Conservation (phyloP, 225 moss, liverwort and hornwort species). For the Physcomitrellopsis africana region DNA sequence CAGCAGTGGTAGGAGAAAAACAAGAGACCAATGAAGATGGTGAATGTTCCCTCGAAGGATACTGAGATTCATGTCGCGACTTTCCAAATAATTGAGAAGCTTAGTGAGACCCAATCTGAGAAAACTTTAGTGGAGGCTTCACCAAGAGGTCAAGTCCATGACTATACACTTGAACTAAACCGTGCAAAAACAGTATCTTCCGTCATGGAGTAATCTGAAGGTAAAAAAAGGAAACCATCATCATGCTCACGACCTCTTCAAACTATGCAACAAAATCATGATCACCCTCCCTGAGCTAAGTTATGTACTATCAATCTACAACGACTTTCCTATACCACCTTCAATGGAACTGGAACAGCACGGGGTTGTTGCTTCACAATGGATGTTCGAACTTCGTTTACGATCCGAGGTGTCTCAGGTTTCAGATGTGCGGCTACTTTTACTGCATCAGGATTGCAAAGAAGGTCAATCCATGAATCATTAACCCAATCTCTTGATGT, state of each 20-base stretch:
- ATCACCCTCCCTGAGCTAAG: background rate
- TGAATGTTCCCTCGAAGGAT: background rate
- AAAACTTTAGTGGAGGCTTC: background rate
- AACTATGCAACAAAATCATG: slow-evolving; percentile 14
- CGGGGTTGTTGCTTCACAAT: slow-evolving; percentile 21
- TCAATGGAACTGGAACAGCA: background rate
- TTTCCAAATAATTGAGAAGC: too few species aligned
- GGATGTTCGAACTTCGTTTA: slow-evolving; percentile 24
- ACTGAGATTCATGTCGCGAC: background rate
- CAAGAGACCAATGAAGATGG: background rate
- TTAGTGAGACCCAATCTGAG: too few species aligned
- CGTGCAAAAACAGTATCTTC: slow-evolving; percentile 5
- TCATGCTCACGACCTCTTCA: background rate
- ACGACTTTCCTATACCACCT: slow-evolving; percentile 18
- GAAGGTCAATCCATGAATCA: slow-evolving; percentile 45
- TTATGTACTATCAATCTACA: slow-evolving; percentile 9
- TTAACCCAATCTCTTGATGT: slow-evolving; percentile 56
- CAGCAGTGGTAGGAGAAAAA: background rate
- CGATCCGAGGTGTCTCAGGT: slow-evolving; percentile 20
- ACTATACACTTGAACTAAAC: slow-evolving; percentile 11
- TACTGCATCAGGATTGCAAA: slow-evolving; percentile 23
- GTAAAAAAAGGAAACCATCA: background rate
- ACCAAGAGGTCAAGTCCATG: background rate
- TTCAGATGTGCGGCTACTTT: slow-evolving; percentile 15
- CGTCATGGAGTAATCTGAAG: background rate